Percentiles rank a stretch among this genome's conserved stretches.
Evolutionary conservation across 768 basidiomycete species (phyloP).

Genomic region (Myochromella boudieri): DNA sequence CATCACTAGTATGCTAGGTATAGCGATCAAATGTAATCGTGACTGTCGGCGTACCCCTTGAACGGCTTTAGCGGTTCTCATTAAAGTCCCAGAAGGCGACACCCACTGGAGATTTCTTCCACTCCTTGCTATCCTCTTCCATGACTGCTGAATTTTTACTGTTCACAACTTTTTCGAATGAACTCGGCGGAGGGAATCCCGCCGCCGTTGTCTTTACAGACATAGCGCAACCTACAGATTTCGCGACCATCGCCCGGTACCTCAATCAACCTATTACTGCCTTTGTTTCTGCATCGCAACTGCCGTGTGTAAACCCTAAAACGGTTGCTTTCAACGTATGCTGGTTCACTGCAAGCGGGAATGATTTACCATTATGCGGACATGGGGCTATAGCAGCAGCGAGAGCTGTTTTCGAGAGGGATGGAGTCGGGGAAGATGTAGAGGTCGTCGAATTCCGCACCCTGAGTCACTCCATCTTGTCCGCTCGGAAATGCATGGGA

Average conservation of each 20-base stretch:
- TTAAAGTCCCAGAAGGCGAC: too few relatives aligned
- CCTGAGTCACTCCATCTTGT: conserved; percentile 22
- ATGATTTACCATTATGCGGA: conserved; percentile 38
- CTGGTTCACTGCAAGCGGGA: conserved; percentile 31
- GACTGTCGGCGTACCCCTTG: too few relatives aligned
- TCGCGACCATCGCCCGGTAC: conserved; percentile 36
- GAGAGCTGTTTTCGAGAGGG: conserved; percentile 34
- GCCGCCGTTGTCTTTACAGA: conserved; percentile 40
- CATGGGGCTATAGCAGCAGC: conserved; percentile 46
- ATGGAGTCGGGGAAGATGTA: conserved; percentile 25
- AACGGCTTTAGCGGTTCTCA: too few relatives aligned
- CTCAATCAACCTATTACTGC: conserved; percentile 40
- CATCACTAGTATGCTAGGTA: too few relatives aligned
- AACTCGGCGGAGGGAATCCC: conserved; percentile 44
- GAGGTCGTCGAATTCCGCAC: conserved; percentile 35
- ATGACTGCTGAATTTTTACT: conserved; percentile 31
- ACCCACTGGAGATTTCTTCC: too few relatives aligned
- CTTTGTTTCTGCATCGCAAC: conserved; percentile 14
- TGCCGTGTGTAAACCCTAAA: conserved; percentile 5
- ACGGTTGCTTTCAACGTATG: conserved; percentile 34
- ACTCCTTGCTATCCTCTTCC: too few relatives aligned
- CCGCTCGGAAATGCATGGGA: conserved; percentile 27
- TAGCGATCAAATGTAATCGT: too few relatives aligned
- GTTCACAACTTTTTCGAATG: conserved; percentile 42
- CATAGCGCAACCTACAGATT: conserved; percentile 22